phyloP scores from a whole-genome alignment of 305 asterid species.

The Andrographis paniculata region DNA sequence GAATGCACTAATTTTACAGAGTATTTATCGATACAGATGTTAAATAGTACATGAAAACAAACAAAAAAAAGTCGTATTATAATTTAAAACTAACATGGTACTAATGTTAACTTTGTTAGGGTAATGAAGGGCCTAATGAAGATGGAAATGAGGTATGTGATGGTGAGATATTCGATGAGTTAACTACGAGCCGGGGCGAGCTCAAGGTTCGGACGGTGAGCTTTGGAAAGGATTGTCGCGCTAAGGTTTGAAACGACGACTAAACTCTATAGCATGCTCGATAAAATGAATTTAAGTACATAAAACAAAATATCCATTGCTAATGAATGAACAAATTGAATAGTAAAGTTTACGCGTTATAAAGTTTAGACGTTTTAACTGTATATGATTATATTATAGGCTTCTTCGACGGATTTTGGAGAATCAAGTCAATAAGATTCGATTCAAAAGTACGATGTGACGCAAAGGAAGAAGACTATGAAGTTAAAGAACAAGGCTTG shows the following conservation, averaged over 20 bases:
- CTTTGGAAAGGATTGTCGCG: constrained; percentile 32
- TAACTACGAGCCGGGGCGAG: constrained; percentile 65
- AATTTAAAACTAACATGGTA: neutral
- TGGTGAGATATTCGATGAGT: constrained; percentile 56
- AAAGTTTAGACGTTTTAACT: no score
- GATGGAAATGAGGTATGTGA: constrained; percentile 26
- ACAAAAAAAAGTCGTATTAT: neutral
- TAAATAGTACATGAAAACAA: no score
- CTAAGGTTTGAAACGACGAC: constrained; percentile 30
- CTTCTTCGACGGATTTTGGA: no score
- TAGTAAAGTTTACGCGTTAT: no score
- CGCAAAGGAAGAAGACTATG: no score
- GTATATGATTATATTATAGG: neutral
- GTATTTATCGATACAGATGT: no score
- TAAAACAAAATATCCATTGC: no score
- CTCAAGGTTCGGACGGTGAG: constrained; percentile 39
- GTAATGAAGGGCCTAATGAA: constrained; percentile 22
- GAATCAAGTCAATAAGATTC: neutral
- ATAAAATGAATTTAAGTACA: no score
- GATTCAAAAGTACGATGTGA: neutral
- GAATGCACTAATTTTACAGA: no score
- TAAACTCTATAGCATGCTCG: no score
- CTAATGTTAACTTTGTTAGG: constrained; percentile 14
- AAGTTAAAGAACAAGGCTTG: no score
- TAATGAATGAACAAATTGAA: no score